Evolutionary conservation across 2,329 filamentous ascomycete genomes (phyloP).

Genomic region (Aureobasidium sp.): DNA sequence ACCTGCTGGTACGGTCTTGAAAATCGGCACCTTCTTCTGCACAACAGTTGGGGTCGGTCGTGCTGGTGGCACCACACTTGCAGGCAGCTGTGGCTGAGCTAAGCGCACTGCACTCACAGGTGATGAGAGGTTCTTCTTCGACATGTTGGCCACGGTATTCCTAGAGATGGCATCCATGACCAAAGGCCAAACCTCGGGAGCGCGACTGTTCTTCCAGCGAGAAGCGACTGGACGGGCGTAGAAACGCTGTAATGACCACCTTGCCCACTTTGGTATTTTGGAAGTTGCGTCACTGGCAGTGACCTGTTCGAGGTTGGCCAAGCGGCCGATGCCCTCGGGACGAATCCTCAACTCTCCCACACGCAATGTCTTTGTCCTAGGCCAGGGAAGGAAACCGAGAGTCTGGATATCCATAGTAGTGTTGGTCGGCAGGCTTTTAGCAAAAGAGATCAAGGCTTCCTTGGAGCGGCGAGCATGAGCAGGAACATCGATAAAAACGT

Average conservation of each 20-base stretch:
- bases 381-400: constrained; percentile 36
- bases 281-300: constrained; percentile 26
- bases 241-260: not conserved
- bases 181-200: constrained; percentile 13
- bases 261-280: constrained; percentile 18
- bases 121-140: not conserved
- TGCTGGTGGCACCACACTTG: not conserved
- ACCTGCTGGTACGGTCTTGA: not conserved
- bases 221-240: not conserved
- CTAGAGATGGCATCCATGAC: not conserved
- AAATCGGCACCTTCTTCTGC: not conserved
- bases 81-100: not conserved
- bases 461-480: constrained; percentile 56
- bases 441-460: constrained; percentile 48
- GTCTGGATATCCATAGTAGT: constrained; percentile 35
- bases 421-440: constrained; percentile 39
- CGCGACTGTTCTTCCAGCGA: constrained; percentile 7
- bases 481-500: constrained; percentile 64
- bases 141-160: not conserved
- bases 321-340: constrained; percentile 16
- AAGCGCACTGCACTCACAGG: not conserved
- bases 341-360: constrained; percentile 25
- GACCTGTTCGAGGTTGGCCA: constrained; percentile 28
- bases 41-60: not conserved
- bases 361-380: constrained; percentile 24